phyloP scores from a whole-genome alignment of 768 basidiomycete genomes.

The Sutorius australiensis region DNA sequence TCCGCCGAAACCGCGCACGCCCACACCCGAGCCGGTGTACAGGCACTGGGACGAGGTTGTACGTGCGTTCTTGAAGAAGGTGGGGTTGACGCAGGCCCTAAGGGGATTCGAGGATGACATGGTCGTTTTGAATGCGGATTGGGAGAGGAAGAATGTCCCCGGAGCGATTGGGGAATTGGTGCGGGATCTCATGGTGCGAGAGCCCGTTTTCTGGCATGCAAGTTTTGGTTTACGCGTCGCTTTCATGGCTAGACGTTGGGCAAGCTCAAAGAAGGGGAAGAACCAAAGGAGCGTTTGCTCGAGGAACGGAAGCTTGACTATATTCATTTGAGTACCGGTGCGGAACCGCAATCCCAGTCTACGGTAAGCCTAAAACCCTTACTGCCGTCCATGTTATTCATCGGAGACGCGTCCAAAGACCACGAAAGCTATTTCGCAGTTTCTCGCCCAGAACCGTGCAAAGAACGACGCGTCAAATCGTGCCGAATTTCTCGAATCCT shows the following conservation, averaged over 20 bases:
- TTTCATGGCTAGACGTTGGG: conserved; percentile 25
- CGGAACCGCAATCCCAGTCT: conserved; percentile 49
- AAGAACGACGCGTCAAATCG: conserved; percentile 77
- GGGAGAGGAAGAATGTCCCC: conserved; percentile 58
- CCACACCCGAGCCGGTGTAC: conserved; percentile 43
- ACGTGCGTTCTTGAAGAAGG: conserved; percentile 48
- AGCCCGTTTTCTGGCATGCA: not conserved
- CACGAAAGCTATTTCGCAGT: conserved; percentile 66
- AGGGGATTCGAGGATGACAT: conserved; percentile 69
- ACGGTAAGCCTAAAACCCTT: conserved; percentile 45
- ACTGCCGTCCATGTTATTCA: not conserved
- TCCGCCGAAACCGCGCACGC: conserved; percentile 27
- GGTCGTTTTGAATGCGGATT: conserved; percentile 62
- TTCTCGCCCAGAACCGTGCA: conserved; percentile 66
- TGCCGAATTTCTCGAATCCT: conserved; percentile 63
- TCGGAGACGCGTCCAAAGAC: conserved; percentile 39
- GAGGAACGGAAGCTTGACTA: conserved; percentile 72
- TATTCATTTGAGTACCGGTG: conserved; percentile 45
- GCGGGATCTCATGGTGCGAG: conserved; percentile 47
- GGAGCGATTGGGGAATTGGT: conserved; percentile 51
- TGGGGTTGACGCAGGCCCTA: conserved; percentile 55
- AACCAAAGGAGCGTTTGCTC: conserved; percentile 35
- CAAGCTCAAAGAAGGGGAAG: conserved; percentile 28
- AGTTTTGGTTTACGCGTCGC: not conserved
- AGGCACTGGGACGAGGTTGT: conserved; percentile 62